phyloP scores from a whole-genome alignment of 1,284 basidiomycete genomes.

The Mycena sp. region DNA sequence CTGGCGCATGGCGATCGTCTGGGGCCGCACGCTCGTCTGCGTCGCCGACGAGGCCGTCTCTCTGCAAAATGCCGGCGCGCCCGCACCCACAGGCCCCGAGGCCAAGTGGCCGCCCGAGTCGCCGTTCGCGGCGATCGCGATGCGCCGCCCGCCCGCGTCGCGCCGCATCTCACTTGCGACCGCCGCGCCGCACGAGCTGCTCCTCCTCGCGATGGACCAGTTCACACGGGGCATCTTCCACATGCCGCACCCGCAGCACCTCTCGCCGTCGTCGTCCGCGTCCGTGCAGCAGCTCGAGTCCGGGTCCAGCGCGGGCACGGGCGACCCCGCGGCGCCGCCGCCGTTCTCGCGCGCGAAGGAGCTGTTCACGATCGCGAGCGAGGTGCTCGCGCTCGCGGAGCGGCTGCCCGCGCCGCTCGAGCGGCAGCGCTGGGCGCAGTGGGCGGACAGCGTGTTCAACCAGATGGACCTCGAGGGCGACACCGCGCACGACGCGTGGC shows the following conservation, averaged over 20 bases:
- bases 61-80: conserved; percentile 32
- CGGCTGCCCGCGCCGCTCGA: conserved; percentile 54
- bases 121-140: conserved; percentile 61
- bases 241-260: conserved; percentile 65
- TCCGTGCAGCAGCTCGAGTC: no score
- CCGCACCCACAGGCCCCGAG: conserved; percentile 47
- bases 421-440: conserved; percentile 63
- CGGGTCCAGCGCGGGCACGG: neutral
- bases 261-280: neutral
- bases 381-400: conserved; percentile 68
- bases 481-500: conserved; percentile 51
- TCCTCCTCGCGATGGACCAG: conserved; percentile 71
- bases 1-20: conserved; percentile 73
- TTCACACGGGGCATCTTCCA: conserved; percentile 74
- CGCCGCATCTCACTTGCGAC: conserved; percentile 56
- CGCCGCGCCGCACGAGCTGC: conserved; percentile 58
- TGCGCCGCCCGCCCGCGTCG: conserved; percentile 61
- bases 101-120: conserved; percentile 59
- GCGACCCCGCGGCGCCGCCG: conserved; percentile 3
- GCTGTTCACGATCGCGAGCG: conserved; percentile 67
- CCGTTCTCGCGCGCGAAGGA: conserved; percentile 65
- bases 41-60: conserved; percentile 61
- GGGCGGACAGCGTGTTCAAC: conserved; percentile 66
- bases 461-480: conserved; percentile 71
- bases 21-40: conserved; percentile 69